Evolutionary conservation across 1,284 basidiomycete genomes (phyloP).

Genomic region (Earliella scabrosa): DNA sequence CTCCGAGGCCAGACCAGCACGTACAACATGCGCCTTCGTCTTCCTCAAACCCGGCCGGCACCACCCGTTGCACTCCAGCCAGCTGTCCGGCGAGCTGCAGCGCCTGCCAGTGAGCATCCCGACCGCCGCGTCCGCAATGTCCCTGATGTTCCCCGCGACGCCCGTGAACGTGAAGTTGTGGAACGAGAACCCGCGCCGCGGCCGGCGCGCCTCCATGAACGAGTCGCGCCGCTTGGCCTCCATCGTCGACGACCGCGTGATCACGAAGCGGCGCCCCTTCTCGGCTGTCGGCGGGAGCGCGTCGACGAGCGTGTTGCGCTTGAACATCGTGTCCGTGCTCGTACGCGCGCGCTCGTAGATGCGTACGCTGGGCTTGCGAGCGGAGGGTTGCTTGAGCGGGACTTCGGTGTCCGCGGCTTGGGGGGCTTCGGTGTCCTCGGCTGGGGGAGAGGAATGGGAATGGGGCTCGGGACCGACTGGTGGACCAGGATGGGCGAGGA

Average conservation of each 20-base stretch:
- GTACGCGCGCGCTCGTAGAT: constrained; percentile 6
- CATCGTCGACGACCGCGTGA: neutral
- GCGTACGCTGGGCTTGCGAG: neutral
- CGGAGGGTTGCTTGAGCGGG: neutral
- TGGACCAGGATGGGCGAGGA: neutral
- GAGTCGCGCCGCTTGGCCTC: neutral
- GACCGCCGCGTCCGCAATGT: neutral
- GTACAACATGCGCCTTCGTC: constrained; percentile 3
- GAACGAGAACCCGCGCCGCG: constrained; percentile 7
- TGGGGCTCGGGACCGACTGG: no score
- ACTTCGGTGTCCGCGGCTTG: neutral
- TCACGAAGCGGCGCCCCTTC: neutral
- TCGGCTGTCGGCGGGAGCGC: neutral
- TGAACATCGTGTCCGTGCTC: neutral
- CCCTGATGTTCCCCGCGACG: neutral
- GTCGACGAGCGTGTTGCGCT: neutral
- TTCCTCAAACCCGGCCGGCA: neutral
- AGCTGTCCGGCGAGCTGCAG: neutral
- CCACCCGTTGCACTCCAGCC: neutral
- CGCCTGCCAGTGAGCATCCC: neutral
- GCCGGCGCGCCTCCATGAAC: neutral
- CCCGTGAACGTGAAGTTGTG: constrained; percentile 1
- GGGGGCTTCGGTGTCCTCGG: no score
- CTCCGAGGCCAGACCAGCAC: neutral
- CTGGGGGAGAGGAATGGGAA: no score